Percentiles rank a stretch among this genome's conserved stretches.
Conservation (phyloP, 129 eudicot genomes). For the Saussurea involucrata region DNA sequence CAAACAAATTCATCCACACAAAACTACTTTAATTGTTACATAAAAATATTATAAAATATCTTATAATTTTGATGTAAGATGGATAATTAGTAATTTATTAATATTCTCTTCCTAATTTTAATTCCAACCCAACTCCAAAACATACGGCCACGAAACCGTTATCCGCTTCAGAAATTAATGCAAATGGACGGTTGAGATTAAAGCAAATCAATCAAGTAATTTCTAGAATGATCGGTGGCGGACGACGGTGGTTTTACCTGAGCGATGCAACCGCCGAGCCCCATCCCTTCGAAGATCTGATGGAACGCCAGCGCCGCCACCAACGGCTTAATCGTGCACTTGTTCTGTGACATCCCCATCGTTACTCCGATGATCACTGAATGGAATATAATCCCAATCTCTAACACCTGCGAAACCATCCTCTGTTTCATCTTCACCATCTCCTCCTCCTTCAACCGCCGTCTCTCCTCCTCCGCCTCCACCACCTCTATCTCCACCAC, state of each 20-base stretch:
- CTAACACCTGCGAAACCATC: constrained; percentile 75
- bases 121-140: no score
- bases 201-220: background rate
- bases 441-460: constrained; percentile 41
- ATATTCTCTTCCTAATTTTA: no score
- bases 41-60: no score
- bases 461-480: constrained; percentile 21
- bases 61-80: no score
- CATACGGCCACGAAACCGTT: background rate
- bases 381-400: constrained; percentile 81
- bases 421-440: constrained; percentile 57
- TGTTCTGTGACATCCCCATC: constrained; percentile 82
- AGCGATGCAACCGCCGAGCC: constrained; percentile 85
- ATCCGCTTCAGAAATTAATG: background rate
- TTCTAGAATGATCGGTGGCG: background rate
- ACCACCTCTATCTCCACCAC: constrained; percentile 23
- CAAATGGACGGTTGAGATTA: constrained; percentile 9
- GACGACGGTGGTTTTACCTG: constrained; percentile 44
- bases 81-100: no score
- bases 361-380: constrained; percentile 81
- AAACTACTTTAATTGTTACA: no score
- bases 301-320: constrained; percentile 79
- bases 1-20: no score
- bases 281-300: constrained; percentile 85
- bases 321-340: constrained; percentile 74